Conservation (phyloP, 768 basidiomycete genomes). For the Suillus discolor region DNA sequence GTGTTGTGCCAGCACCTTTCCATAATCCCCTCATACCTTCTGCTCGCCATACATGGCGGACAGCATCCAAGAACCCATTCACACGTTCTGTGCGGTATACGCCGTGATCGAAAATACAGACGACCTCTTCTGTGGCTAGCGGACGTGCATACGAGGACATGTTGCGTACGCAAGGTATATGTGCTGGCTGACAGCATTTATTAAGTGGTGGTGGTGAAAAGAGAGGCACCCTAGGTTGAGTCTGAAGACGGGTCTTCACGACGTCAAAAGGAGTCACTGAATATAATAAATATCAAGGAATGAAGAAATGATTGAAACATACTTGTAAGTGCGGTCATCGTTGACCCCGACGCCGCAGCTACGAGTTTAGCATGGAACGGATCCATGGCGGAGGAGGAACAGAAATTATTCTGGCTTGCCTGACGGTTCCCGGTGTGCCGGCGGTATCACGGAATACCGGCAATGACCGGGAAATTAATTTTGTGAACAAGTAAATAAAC, state of each 20-base stretch:
- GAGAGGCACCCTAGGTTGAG: constrained; percentile 66
- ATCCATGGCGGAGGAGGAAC: constrained; percentile 50
- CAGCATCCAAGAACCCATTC: constrained; percentile 84
- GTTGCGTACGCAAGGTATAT: constrained; percentile 60
- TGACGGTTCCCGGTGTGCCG: neutral
- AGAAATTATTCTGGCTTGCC: neutral
- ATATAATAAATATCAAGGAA: constrained; percentile 14
- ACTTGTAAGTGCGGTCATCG: constrained; percentile 85
- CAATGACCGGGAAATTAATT: constrained; percentile 28
- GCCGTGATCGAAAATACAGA: constrained; percentile 81
- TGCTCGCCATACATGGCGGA: constrained; percentile 74
- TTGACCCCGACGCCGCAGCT: constrained; percentile 79
- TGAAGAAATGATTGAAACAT: constrained; percentile 21
- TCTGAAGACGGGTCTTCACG: constrained; percentile 94
- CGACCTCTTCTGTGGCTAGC: constrained; percentile 61
- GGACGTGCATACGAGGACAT: constrained; percentile 75
- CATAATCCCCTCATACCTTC: constrained; percentile 88
- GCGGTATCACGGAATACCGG: constrained; percentile 15
- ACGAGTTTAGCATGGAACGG: constrained; percentile 77
- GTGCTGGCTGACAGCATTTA: constrained; percentile 70
- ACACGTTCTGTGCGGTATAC: constrained; percentile 71
- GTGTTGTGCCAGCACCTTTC: constrained; percentile 91
- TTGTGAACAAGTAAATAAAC: constrained; percentile 3
- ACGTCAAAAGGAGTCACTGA: constrained; percentile 99
- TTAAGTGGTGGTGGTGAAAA: constrained; percentile 56